phyloP scores from a whole-genome alignment of 2,329 filamentous ascomycete genomes.

The Sphaerostilbella broomeana region DNA sequence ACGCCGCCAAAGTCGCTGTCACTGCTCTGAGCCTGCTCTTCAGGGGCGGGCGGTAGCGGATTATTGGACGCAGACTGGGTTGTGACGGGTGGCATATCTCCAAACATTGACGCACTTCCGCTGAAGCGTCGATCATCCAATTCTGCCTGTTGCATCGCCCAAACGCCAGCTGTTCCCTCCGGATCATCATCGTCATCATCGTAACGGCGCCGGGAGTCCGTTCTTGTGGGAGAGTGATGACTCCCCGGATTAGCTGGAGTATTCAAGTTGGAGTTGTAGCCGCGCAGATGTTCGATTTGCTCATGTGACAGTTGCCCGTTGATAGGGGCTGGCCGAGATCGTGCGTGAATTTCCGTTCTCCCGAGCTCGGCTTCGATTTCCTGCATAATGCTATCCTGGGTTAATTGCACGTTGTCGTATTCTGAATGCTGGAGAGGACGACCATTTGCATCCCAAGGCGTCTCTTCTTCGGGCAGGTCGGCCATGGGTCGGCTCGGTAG shows the following conservation, averaged over 20 bases:
- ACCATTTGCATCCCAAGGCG: slow-evolving; percentile 35
- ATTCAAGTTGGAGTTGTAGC: slow-evolving; percentile 44
- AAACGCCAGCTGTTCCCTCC: slow-evolving; percentile 76
- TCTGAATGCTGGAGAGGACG: slow-evolving; percentile 12
- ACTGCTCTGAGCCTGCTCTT: slow-evolving; percentile 47
- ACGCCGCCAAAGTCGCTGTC: slow-evolving; percentile 61
- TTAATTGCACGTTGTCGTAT: slow-evolving; percentile 32
- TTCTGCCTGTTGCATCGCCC: slow-evolving; percentile 79
- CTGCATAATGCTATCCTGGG: slow-evolving; percentile 49
- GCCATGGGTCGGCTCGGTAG: slow-evolving; percentile 49
- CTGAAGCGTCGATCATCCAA: slow-evolving; percentile 58
- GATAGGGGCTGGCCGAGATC: slow-evolving; percentile 33
- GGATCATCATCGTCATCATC: slow-evolving; percentile 75
- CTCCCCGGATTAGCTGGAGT: slow-evolving; percentile 28
- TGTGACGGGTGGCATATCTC: slow-evolving; percentile 20
- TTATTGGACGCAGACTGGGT: slow-evolving; percentile 22
- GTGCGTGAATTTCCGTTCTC: slow-evolving; percentile 21
- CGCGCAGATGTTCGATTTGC: slow-evolving; percentile 40
- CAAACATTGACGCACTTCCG: slow-evolving; percentile 25
- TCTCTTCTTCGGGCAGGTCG: slow-evolving; percentile 36
- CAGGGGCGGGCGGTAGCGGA: slow-evolving; percentile 40
- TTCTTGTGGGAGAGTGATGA: slow-evolving; percentile 13
- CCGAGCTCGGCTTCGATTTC: slow-evolving; percentile 52
- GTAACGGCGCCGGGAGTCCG: slow-evolving; percentile 2
- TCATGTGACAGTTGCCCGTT: slow-evolving; percentile 43